A percentile compares a stretch with the other conserved stretches of the same genome.
Evolutionary conservation across 495 filamentous ascomycete genomes (phyloP).

Genomic region (Aspergillus coremiiformis): DNA sequence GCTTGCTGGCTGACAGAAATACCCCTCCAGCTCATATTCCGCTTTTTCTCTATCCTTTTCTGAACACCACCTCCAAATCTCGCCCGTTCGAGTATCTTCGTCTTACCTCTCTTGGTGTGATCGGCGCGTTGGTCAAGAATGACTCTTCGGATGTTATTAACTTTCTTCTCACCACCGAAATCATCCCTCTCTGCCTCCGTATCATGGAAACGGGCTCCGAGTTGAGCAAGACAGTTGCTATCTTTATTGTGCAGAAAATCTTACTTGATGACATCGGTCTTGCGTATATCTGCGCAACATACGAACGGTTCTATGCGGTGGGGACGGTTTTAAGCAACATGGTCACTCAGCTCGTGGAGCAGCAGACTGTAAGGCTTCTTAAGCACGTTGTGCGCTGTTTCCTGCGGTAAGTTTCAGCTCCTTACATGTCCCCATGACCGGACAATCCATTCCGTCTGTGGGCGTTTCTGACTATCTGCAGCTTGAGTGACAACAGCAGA

Average conservation of each 20-base stretch:
- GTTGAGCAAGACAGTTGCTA: conserved; percentile 96
- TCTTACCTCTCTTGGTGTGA: conserved; percentile 95
- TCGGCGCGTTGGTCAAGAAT: conserved; percentile 97
- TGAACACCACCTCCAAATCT: conserved; percentile 98
- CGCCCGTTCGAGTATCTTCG: conserved; percentile 97
- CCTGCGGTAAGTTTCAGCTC: conserved; percentile 56
- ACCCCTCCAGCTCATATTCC: conserved; percentile 78
- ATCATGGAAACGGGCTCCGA: conserved; percentile 99
- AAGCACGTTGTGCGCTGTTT: conserved; percentile 99
- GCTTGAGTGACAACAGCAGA: conserved; percentile 90
- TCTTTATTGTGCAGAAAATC: conserved; percentile 99
- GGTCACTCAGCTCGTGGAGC: conserved; percentile 94
- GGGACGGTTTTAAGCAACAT: conserved; percentile 98
- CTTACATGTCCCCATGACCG: background rate
- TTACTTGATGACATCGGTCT: conserved; percentile 94
- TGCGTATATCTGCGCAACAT: conserved; percentile 97
- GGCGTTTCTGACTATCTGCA: conserved; percentile 30
- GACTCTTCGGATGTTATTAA: conserved; percentile 98
- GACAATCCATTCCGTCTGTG: background rate
- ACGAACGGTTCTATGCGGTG: conserved; percentile 98
- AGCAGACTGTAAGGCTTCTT: conserved; percentile 89
- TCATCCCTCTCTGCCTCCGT: conserved; percentile 93
- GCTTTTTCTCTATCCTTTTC: conserved; percentile 94
- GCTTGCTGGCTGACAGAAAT: conserved; percentile 3
- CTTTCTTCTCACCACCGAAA: conserved; percentile 97